Conservation (phyloP, 2,329 filamentous ascomycete species). For the Talaromyces marneffei region DNA sequence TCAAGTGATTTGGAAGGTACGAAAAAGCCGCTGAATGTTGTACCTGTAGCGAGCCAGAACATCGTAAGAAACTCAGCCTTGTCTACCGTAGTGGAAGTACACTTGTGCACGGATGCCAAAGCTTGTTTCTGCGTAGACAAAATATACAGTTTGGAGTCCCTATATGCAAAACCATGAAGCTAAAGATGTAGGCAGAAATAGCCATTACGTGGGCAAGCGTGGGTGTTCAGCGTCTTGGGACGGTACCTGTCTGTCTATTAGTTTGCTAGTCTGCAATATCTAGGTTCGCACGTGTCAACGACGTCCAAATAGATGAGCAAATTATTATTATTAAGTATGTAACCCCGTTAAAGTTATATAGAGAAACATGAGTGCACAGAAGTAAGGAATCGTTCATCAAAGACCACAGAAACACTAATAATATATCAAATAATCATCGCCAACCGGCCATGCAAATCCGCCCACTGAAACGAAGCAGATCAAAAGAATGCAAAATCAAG, state of each 20-base stretch:
- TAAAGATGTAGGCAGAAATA: neutral
- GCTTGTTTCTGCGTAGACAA: neutral
- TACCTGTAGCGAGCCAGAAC: neutral
- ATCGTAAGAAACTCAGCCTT: neutral
- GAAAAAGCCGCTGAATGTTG: too few relatives aligned
- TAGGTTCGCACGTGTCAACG: neutral
- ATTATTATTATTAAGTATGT: neutral
- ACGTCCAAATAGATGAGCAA: neutral
- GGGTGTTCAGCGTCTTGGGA: neutral
- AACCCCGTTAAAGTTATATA: neutral
- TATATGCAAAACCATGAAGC: neutral
- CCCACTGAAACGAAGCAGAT: neutral
- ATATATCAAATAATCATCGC: neutral
- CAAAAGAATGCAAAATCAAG: neutral
- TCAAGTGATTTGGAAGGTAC: too few relatives aligned
- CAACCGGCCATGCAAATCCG: slow-evolving; percentile 7
- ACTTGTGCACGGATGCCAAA: neutral
- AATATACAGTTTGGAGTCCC: neutral
- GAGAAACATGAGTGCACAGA: neutral
- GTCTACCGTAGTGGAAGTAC: neutral
- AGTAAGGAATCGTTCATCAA: neutral
- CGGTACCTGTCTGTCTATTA: neutral
- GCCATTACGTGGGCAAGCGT: neutral
- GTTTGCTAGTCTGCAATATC: neutral
- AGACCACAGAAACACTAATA: neutral